Evolutionary conservation across 2,329 filamentous ascomycete species (phyloP).

Genomic region (Hypoxylon sp.): DNA sequence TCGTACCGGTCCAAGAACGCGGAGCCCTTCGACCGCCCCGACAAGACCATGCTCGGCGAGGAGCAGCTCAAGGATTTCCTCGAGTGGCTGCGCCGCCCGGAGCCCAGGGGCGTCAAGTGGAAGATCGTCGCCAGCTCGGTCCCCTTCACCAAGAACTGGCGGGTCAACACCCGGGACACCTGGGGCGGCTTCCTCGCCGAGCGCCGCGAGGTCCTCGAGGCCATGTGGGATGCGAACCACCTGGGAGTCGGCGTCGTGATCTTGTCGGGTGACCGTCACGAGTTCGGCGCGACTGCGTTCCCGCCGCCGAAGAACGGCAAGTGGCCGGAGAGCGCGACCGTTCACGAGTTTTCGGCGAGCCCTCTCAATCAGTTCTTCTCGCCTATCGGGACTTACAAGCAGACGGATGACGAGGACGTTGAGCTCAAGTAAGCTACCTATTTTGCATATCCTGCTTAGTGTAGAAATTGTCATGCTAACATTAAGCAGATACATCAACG

Average conservation of each 20-base stretch:
- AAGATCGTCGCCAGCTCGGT: constrained; percentile 92
- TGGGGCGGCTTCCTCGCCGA: constrained; percentile 94
- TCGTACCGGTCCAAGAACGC: constrained; percentile 81
- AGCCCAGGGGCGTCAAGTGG: constrained; percentile 85
- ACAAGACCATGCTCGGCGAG: constrained; percentile 88
- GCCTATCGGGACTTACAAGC: constrained; percentile 83
- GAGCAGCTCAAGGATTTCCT: constrained; percentile 84
- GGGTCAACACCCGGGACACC: constrained; percentile 85
- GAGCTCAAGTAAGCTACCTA: constrained; percentile 78
- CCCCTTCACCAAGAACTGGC: constrained; percentile 98
- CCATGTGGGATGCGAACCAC: constrained; percentile 89
- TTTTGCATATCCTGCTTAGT: background rate
- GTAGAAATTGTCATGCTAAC: constrained; percentile 39
- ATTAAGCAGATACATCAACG: constrained; percentile 74
- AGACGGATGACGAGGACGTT: constrained; percentile 84
- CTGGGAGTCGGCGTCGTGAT: constrained; percentile 83
- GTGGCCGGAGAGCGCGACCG: constrained; percentile 73
- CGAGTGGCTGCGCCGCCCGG: constrained; percentile 77
- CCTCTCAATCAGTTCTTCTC: constrained; percentile 95
- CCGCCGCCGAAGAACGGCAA: constrained; percentile 69
- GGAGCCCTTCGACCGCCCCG: constrained; percentile 67
- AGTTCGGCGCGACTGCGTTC: constrained; percentile 91
- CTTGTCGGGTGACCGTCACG: constrained; percentile 92
- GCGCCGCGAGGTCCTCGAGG: constrained; percentile 81
- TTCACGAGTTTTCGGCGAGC: constrained; percentile 92